Evolutionary conservation across 2,329 filamentous ascomycete species (phyloP), one percentile per base, ranked within the genome.

Genomic region (Juglanconis sp.): DNA sequence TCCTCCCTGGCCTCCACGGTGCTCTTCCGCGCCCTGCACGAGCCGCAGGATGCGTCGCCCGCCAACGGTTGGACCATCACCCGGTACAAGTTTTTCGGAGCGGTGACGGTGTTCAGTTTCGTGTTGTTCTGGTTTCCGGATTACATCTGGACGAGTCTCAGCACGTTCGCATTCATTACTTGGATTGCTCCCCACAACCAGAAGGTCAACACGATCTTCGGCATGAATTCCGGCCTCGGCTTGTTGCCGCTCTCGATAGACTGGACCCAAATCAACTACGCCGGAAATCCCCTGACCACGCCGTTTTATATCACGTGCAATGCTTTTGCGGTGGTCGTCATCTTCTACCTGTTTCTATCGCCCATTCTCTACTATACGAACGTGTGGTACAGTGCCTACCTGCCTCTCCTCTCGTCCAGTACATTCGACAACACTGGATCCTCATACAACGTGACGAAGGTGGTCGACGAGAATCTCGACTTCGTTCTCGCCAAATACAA

Each of bases 51-150:
- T 5, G 72, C 73, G 31, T 61, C 63, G 1, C 57, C 70, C 2
- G 72, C 69, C 3, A 66, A 72, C 50, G 70, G 70, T 8, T 75
- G 73, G 73, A 72, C 65, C 11, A 66, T 75, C 31, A 68, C 71
- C 13, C 70, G 73, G 38, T 65, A 72, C 11, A 68, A 69, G 2
- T 75, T 74, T 62, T 75, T 75, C 53, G 54, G 69, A 2, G 72
- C 69, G 34, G 67, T 73, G 8, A 70, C 68, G 17, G 57, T 64
- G 48, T 65, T 66, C 31, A 57, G 57, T 1, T 74, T 75, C 50
- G 51, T 70, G 32, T 71, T 63, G 31, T 67, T 65, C 48, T 67
- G 64, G 64, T 64, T 67, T 13, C 66, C 66, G 1, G 65, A 64
- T 13, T 67, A 65, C 35, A 57, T 67, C 38, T 68, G 62, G 63